Percentiles rank a stretch among this genome's conserved stretches.
These are phyloP conservation scores for Kazachstania sp. DNA, from an alignment of 1,139 yeast species.

Conservation along the genomic window DNA sequence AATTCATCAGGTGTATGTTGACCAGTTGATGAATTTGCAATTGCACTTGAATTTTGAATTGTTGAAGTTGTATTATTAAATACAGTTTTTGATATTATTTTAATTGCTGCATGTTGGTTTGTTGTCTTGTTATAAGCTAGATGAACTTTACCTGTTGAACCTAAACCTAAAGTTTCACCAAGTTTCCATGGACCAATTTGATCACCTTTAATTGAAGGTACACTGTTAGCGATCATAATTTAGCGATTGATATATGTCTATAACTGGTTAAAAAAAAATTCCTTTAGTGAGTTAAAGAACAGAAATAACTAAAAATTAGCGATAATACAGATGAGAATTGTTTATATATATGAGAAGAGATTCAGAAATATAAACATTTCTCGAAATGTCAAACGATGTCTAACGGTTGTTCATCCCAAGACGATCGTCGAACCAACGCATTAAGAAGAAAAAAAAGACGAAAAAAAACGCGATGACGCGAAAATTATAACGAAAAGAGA, in stretches of 20 bases:
- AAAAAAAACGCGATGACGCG: background rate
- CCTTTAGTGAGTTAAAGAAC: background rate
- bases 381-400: background rate
- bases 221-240: constrained; percentile 13
- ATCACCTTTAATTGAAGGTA: constrained; percentile 25
- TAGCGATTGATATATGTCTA: constrained; percentile 3
- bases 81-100: constrained; percentile 83
- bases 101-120: constrained; percentile 91
- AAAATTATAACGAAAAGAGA: background rate
- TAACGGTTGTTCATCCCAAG: background rate
- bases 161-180: constrained; percentile 90
- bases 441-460: background rate
- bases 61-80: constrained; percentile 29
- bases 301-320: too few relatives aligned
- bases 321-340: too few relatives aligned
- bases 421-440: too few relatives aligned
- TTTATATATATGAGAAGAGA: background rate
- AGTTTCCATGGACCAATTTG: constrained; percentile 94
- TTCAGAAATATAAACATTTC: background rate
- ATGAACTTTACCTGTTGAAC: constrained; percentile 90
- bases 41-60: constrained; percentile 8
- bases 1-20: constrained; percentile 45
- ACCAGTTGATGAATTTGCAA: constrained; percentile 6
- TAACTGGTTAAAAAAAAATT: background rate
- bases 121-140: constrained; percentile 79